Evolutionary conservation across 164 flowering plant genomes (phyloP).

Genomic region (Dillenia turbinata): DNA sequence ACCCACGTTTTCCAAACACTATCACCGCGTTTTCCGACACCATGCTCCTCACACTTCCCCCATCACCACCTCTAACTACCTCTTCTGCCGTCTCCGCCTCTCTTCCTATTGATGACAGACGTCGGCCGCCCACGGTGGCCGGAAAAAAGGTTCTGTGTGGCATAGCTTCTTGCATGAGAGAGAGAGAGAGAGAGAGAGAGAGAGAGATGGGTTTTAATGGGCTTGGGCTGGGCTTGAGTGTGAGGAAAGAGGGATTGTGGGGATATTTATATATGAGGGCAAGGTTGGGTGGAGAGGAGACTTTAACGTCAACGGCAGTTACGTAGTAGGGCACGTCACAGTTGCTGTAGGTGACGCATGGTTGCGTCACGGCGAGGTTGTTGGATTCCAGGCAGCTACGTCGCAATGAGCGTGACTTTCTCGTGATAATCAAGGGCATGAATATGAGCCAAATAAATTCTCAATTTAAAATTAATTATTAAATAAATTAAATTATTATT

Average conservation of each 20-base stretch:
- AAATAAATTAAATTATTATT: no score
- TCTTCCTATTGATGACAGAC: background rate
- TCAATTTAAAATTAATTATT: no score
- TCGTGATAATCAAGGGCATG: no score
- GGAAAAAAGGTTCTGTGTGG: background rate
- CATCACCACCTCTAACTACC: background rate
- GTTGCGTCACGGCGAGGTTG: background rate
- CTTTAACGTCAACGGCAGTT: constrained; percentile 37
- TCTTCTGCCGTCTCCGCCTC: background rate
- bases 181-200: background rate
- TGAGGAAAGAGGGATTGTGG: no score
- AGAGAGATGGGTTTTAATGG: no score
- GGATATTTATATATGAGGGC: background rate
- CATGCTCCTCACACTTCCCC: constrained; percentile 1
- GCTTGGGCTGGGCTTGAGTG: no score
- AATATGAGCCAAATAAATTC: no score
- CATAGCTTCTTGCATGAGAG: background rate
- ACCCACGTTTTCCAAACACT: constrained; percentile 26
- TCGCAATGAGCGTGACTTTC: no score
- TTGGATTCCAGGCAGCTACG: no score
- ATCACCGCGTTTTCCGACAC: constrained; percentile 25
- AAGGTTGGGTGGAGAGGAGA: constrained; percentile 8
- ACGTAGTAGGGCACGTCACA: constrained; percentile 34
- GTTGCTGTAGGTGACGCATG: constrained; percentile 26
- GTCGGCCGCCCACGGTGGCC: constrained; percentile 3